A percentile compares a stretch with the other conserved stretches of the same genome.
These are phyloP conservation scores for Melocanna baccifera DNA, from an alignment of 176 grass and related monocot species.

Conservation along the genomic window DNA sequence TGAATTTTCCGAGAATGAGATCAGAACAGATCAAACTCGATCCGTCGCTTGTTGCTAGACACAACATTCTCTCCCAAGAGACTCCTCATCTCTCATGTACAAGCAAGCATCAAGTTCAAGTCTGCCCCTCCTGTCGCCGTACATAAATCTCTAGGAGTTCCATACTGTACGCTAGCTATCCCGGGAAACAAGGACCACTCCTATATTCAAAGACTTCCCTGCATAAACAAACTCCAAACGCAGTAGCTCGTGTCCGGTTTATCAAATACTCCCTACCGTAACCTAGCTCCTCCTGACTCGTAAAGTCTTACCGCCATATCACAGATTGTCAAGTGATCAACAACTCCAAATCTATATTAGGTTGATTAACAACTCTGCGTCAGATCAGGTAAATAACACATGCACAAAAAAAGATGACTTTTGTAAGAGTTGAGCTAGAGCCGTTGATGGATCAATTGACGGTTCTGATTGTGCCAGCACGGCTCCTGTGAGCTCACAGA, in stretches of 20 bases:
- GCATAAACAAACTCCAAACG: not conserved
- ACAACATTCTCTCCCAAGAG: not conserved
- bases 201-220: not conserved
- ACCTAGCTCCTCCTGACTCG: not conserved
- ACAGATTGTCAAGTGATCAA: not conserved
- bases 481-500: not conserved
- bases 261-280: not conserved
- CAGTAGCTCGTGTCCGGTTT: not conserved
- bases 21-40: not conserved
- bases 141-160: not conserved
- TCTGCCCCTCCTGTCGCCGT: not conserved
- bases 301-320: not conserved
- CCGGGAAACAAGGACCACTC: not conserved
- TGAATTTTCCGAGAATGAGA: not conserved
- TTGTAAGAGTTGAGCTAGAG: not conserved
- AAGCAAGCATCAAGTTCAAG: not conserved
- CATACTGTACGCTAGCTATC: not conserved
- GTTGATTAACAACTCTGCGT: not conserved
- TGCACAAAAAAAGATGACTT: not conserved
- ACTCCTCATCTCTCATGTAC: not conserved
- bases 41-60: not conserved
- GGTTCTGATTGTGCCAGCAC: not conserved
- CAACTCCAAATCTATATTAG: not conserved
- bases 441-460: not conserved
- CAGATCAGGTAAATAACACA: not conserved